phyloP scores from a whole-genome alignment of 1,284 basidiomycete species.

The Puccinia polysora region DNA sequence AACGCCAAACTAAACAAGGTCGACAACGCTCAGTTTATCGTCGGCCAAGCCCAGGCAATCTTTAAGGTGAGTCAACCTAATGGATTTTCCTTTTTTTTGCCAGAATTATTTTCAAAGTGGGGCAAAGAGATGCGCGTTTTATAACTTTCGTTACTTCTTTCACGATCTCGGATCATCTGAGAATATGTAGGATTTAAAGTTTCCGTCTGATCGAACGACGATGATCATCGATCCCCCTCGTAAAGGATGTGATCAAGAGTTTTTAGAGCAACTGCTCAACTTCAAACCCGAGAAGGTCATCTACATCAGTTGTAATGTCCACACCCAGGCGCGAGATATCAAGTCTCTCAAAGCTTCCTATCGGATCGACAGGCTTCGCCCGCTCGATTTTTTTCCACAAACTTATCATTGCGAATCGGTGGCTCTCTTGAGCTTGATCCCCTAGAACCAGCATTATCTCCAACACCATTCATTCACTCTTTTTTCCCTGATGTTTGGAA shows the following conservation, averaged over 20 bases:
- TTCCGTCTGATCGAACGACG: slow-evolving; percentile 66
- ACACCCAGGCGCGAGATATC: slow-evolving; percentile 76
- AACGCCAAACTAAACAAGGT: slow-evolving; percentile 72
- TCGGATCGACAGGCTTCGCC: slow-evolving; percentile 70
- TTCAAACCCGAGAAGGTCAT: slow-evolving; percentile 50
- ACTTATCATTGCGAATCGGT: slow-evolving; percentile 80
- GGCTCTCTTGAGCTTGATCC: slow-evolving; percentile 63
- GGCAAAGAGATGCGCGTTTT: too few species aligned
- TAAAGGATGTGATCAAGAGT: slow-evolving; percentile 46
- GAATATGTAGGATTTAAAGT: slow-evolving; percentile 59
- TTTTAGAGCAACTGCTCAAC: slow-evolving; percentile 51
- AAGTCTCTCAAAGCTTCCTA: slow-evolving; percentile 65
- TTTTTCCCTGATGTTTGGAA: too few species aligned
- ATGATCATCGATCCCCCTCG: slow-evolving; percentile 75
- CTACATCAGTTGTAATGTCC: slow-evolving; percentile 56
- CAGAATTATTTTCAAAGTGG: too few species aligned
- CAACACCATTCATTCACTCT: too few species aligned
- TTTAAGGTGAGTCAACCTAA: slow-evolving; percentile 57
- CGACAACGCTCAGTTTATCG: slow-evolving; percentile 57
- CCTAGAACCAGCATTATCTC: too few species aligned
- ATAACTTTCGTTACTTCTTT: too few species aligned
- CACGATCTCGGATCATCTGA: too few species aligned
- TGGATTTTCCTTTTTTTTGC: slow-evolving; percentile 61
- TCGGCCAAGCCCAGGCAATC: slow-evolving; percentile 60
- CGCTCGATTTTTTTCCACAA: slow-evolving; percentile 88